Evolutionary conservation across 2,329 filamentous ascomycete genomes (phyloP), one percentile per base, ranked within the genome.

Genomic region (Aspergillus awamori): DNA sequence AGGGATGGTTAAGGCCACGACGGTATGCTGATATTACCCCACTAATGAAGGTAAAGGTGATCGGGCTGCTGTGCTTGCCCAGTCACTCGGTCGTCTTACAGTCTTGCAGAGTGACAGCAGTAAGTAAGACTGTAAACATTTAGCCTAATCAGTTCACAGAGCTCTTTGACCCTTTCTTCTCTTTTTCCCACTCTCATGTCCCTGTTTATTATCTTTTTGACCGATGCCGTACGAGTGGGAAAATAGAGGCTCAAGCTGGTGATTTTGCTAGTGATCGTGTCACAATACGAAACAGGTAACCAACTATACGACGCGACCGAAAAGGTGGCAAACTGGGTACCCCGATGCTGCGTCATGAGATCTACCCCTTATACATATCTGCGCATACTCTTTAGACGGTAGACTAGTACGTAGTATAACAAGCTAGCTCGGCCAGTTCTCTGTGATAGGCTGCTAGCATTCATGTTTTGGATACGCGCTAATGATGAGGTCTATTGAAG

Each of bases 1-100:
- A 52, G 51, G 38, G 39, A 51, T 28, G 47, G 47, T 57, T 49
- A 48, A 47, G 45, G 45, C 22, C 26, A 51, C 24, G 45, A 51
- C 47, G 26, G 47, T 51, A 15, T 28, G 47, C 28, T 51, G n/a
- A 10, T 30, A 45, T 51, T 33, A 51, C 47, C 47, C 47, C 47
- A 51, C 28, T 30, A 11, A 30, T 33, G 30, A 51, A n/a, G 47
- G 28, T 30, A 10, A 51, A 4, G 26, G 17, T 51, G 47, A 51
- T 51, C 47, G 47, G 47, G 47, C 47, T 51, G 47, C 47, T 49
- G 47, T 26, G 26, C 22, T 48, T 49, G 47, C 47, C 45, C 45
- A 22, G 22, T 48, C 22, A 30, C 24, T 28, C 28, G 26, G 13
- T 28, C 26, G 8, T 28, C 24, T 28, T 30, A 11, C 47, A 28